These are phyloP conservation scores for Neopestalotiopsis sp. DNA, from an alignment of 2,329 filamentous ascomycete species.

Conservation along the genomic window DNA sequence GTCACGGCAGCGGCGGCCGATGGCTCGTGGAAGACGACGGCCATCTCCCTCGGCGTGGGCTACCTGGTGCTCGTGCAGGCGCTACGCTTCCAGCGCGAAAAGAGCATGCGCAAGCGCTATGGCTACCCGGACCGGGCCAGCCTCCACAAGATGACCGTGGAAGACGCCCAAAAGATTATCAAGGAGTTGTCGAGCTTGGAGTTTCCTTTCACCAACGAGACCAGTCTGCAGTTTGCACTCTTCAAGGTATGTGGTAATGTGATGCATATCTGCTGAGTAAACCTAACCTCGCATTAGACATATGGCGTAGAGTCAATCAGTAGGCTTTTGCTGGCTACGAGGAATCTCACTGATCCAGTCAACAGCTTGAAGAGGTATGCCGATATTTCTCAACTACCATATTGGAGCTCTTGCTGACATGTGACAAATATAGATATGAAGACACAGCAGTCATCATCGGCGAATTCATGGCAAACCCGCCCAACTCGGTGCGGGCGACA, in stretches of 20 bases:
- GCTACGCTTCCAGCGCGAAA: slow-evolving; percentile 35
- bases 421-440: slow-evolving; percentile 32
- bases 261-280: background rate
- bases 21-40: slow-evolving; percentile 25
- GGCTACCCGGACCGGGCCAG: slow-evolving; percentile 32
- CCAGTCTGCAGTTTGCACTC: slow-evolving; percentile 35
- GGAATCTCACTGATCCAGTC: slow-evolving; percentile 37
- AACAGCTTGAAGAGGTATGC: slow-evolving; percentile 35
- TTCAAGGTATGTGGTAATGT: slow-evolving; percentile 35
- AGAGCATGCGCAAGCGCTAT: slow-evolving; percentile 27
- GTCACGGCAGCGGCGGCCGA: slow-evolving; percentile 16
- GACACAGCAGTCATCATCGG: slow-evolving; percentile 37
- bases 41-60: slow-evolving; percentile 26
- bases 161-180: slow-evolving; percentile 38
- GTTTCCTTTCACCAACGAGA: slow-evolving; percentile 33
- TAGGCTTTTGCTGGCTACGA: slow-evolving; percentile 34
- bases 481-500: slow-evolving; percentile 40
- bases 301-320: slow-evolving; percentile 39
- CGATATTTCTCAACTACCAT: background rate
- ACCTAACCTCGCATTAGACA: slow-evolving; percentile 29
- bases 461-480: slow-evolving; percentile 41
- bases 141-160: slow-evolving; percentile 36
- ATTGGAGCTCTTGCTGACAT: background rate
- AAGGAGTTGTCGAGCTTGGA: slow-evolving; percentile 30
- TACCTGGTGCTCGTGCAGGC: slow-evolving; percentile 34